These are phyloP conservation scores for Aspergillus candidus DNA, from an alignment of 2,329 filamentous ascomycete species.

Conservation along the genomic window DNA sequence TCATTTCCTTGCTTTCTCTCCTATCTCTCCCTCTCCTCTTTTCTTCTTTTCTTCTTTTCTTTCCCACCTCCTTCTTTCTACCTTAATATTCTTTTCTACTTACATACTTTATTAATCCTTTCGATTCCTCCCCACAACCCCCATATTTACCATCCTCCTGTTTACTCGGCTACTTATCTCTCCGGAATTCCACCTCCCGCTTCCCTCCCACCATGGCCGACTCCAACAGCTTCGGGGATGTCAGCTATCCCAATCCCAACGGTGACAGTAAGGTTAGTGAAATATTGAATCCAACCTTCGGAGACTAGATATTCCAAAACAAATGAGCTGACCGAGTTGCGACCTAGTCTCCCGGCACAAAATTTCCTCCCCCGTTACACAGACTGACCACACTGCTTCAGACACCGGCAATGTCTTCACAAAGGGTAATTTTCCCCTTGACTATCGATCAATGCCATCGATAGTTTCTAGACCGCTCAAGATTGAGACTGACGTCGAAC, in stretches of 20 bases:
- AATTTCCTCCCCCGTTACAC: constrained; percentile 5
- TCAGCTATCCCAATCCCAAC: constrained; percentile 34
- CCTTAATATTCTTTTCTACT: constrained; percentile 4
- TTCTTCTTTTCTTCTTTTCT: constrained; percentile 5
- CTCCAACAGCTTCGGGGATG: constrained; percentile 21
- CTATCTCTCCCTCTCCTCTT: constrained; percentile 5
- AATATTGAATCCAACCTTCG: too few relatives aligned
- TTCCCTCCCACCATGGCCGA: constrained; percentile 27
- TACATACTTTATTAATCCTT: constrained; percentile 7
- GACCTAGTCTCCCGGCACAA: too few relatives aligned
- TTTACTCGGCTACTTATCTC: constrained; percentile 7
- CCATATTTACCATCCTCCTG: constrained; percentile 9
- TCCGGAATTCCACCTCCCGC: constrained; percentile 16
- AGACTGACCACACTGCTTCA: constrained; percentile 15
- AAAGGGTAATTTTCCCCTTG: constrained; percentile 16
- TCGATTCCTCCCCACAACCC: constrained; percentile 4
- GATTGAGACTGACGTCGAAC: constrained; percentile 10
- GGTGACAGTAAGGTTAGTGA: constrained; percentile 34
- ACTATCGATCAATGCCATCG: not conserved
- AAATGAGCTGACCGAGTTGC: too few relatives aligned
- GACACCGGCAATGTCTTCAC: constrained; percentile 22
- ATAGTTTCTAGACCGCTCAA: not conserved
- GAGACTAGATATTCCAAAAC: too few relatives aligned
- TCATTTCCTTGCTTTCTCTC: constrained; percentile 3
- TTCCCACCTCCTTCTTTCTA: constrained; percentile 5